Evolutionary conservation across 257 asterid species (phyloP).

Genomic region (Haberlea rhodopensis): DNA sequence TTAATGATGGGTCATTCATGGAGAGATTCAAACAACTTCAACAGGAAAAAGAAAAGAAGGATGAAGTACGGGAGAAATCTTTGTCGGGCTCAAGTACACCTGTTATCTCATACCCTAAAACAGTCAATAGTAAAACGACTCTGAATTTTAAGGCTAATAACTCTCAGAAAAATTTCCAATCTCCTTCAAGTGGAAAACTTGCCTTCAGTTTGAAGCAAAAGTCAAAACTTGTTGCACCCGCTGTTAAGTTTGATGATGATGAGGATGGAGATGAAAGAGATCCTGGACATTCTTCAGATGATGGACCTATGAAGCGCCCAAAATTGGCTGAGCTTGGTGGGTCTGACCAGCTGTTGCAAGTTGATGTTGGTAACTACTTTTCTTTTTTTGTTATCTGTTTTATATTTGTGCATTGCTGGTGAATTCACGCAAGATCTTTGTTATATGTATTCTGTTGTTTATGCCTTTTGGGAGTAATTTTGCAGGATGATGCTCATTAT

Average conservation of each 20-base stretch:
- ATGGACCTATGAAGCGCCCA: conserved; percentile 64
- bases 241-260: conserved; percentile 74
- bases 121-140: conserved; percentile 50
- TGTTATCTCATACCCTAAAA: conserved; percentile 60
- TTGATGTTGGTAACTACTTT: conserved; percentile 80
- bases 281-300: conserved; percentile 55
- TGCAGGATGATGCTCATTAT: conserved; percentile 16
- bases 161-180: conserved; percentile 39
- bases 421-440: conserved; percentile 22
- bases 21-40: conserved; percentile 95
- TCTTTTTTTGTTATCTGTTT: conserved; percentile 29
- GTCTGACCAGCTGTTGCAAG: conserved; percentile 46
- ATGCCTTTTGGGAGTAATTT: conserved; percentile 12
- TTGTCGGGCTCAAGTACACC: conserved; percentile 41
- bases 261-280: conserved; percentile 68
- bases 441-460: conserved; percentile 11
- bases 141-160: conserved; percentile 43
- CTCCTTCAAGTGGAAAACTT: conserved; percentile 69
- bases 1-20: conserved; percentile 94
- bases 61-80: conserved; percentile 36
- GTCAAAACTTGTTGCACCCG: conserved; percentile 65
- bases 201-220: conserved; percentile 93
- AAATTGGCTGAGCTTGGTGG: conserved; percentile 50
- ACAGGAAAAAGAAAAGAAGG: conserved; percentile 62
- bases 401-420: conserved; percentile 1